Conservation (phyloP, 1,139 yeast genomes). For the Yamadazyma sp. region DNA sequence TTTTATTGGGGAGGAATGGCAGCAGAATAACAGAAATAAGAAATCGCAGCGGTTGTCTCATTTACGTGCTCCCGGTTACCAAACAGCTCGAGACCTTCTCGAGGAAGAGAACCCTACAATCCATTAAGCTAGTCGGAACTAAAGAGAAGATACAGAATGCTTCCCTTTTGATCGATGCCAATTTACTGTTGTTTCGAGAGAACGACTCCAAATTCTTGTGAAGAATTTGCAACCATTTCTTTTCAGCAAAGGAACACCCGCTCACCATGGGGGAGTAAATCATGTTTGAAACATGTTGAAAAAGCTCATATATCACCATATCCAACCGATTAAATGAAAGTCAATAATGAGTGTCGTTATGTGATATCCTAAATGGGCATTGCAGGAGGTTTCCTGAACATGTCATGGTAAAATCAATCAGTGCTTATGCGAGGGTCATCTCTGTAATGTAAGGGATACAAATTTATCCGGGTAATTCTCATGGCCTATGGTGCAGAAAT, state of each 20-base stretch:
- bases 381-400: too few relatives aligned
- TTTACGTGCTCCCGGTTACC: conserved; percentile 22
- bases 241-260: neutral
- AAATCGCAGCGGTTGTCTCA: conserved; percentile 26
- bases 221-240: conserved; percentile 5
- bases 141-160: conserved; percentile 20
- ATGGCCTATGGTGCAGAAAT: too few relatives aligned
- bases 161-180: conserved; percentile 14
- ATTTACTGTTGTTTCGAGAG: conserved; percentile 10
- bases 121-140: conserved; percentile 17
- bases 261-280: too few relatives aligned
- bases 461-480: too few relatives aligned
- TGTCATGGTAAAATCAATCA: too few relatives aligned
- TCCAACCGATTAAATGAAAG: too few relatives aligned
- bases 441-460: too few relatives aligned
- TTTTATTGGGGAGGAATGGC: conserved; percentile 30
- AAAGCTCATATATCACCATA: too few relatives aligned
- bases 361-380: too few relatives aligned
- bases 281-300: too few relatives aligned
- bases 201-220: conserved; percentile 9
- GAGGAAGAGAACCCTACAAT: conserved; percentile 11
- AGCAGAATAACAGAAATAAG: conserved; percentile 25
- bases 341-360: too few relatives aligned
- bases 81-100: conserved; percentile 9
- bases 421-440: too few relatives aligned